phyloP scores from a whole-genome alignment of 352 stramenopile genomes.

The Globisporangium spiculum region DNA sequence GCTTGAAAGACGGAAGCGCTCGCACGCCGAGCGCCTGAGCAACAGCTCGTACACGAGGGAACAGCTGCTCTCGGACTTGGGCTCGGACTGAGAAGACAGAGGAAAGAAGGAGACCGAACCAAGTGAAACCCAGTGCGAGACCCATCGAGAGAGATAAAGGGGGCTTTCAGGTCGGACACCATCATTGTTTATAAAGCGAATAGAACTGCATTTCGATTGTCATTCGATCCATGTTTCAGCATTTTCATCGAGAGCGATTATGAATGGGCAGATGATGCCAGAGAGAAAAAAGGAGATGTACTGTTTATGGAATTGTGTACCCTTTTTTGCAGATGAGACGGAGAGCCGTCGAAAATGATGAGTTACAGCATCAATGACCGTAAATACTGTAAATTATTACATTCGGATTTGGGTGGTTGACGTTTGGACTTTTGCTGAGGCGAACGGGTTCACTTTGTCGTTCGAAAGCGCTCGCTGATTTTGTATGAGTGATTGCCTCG shows the following conservation, averaged over 20 bases:
- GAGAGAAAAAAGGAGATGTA: background rate
- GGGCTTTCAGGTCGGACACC: background rate
- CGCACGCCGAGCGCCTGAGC: slow-evolving; percentile 10
- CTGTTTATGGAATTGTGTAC: background rate
- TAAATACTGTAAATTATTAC: background rate
- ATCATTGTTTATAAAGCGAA: background rate
- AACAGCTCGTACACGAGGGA: slow-evolving; percentile 9
- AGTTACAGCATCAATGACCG: background rate
- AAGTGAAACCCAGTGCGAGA: background rate
- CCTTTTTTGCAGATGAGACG: background rate
- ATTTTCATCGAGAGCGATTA: background rate
- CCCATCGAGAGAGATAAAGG: background rate
- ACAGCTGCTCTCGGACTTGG: slow-evolving; percentile 8
- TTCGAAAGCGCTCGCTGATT: too few relatives aligned
- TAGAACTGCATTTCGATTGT: background rate
- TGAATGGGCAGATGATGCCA: background rate
- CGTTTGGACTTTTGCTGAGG: too few relatives aligned
- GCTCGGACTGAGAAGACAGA: background rate
- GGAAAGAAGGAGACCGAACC: background rate
- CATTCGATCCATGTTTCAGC: too few relatives aligned
- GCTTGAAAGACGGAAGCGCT: background rate
- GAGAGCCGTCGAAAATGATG: background rate
- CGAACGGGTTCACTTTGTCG: too few relatives aligned
- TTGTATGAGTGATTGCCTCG: too few relatives aligned
- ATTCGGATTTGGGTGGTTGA: background rate